These are phyloP conservation scores for Brassica carinata DNA, from an alignment of 345 rosid genomes.

Conservation along the genomic window DNA sequence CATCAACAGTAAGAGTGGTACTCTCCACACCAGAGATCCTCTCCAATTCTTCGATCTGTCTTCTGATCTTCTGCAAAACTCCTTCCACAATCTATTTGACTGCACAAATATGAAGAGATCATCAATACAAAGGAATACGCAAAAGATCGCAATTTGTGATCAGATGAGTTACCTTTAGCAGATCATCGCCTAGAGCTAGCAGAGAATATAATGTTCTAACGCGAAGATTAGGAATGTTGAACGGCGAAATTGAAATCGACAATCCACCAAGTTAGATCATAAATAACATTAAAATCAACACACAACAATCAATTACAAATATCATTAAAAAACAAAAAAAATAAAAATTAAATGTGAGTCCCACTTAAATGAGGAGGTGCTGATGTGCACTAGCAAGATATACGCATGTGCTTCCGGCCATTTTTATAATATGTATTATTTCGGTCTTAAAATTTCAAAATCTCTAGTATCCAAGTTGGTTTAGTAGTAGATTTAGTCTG, in stretches of 20 bases:
- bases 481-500: too few relatives aligned
- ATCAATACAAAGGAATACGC: not conserved
- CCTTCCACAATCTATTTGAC: conserved; percentile 92
- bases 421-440: too few relatives aligned
- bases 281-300: too few relatives aligned
- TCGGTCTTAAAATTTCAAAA: too few relatives aligned
- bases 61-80: conserved; percentile 90
- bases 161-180: conserved; percentile 61
- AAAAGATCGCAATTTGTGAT: not conserved
- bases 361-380: too few relatives aligned
- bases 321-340: too few relatives aligned
- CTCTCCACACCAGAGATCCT: conserved; percentile 81
- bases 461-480: too few relatives aligned
- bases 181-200: conserved; percentile 94
- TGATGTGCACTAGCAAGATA: too few relatives aligned
- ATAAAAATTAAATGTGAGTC: too few relatives aligned
- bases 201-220: conserved; percentile 98
- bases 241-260: conserved; percentile 47
- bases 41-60: conserved; percentile 98
- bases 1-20: conserved; percentile 86
- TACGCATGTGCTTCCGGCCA: too few relatives aligned
- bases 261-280: too few relatives aligned
- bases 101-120: conserved; percentile 41
- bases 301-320: too few relatives aligned
- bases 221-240: conserved; percentile 93